Evolutionary conservation across 2,329 filamentous ascomycete species (phyloP).

Genomic region (Diaporthe vaccinii): DNA sequence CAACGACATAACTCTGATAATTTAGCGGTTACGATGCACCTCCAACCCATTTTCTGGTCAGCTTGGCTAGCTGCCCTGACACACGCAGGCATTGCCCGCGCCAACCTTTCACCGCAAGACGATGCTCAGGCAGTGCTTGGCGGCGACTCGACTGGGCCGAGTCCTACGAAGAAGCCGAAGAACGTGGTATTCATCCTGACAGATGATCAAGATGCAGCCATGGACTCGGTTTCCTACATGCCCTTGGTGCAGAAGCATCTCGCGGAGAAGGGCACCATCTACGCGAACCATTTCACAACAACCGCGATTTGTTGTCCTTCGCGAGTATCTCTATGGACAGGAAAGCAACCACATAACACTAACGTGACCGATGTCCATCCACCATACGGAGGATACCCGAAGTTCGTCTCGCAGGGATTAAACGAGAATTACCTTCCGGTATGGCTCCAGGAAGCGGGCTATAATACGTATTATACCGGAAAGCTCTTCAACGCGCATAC

Average conservation of each 20-base stretch:
- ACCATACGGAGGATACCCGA: conserved; percentile 67
- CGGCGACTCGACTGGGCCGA: neutral
- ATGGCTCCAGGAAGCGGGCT: conserved; percentile 65
- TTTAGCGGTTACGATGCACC: conserved; percentile 16
- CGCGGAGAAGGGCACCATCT: conserved; percentile 69
- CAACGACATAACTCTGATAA: no score
- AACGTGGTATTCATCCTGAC: conserved; percentile 78
- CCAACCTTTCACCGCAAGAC: conserved; percentile 2
- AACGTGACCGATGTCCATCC: conserved; percentile 41
- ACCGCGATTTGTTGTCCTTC: conserved; percentile 77
- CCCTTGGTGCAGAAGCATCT: conserved; percentile 69
- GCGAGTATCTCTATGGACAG: conserved; percentile 74
- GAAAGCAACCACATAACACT: conserved; percentile 77
- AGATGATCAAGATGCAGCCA: conserved; percentile 75
- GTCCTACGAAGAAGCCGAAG: conserved; percentile 6
- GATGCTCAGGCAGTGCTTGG: conserved; percentile 32
- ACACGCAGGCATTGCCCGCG: conserved; percentile 5
- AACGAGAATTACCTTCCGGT: conserved; percentile 65
- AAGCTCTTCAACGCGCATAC: conserved; percentile 68
- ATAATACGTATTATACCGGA: conserved; percentile 68
- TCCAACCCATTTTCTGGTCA: conserved; percentile 2
- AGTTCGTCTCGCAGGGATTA: conserved; percentile 63
- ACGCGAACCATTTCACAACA: conserved; percentile 75
- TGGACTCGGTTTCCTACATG: conserved; percentile 74
- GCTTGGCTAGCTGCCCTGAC: conserved; percentile 24